phyloP scores from a whole-genome alignment of 495 filamentous ascomycete species.

The Immersiella caudata region DNA sequence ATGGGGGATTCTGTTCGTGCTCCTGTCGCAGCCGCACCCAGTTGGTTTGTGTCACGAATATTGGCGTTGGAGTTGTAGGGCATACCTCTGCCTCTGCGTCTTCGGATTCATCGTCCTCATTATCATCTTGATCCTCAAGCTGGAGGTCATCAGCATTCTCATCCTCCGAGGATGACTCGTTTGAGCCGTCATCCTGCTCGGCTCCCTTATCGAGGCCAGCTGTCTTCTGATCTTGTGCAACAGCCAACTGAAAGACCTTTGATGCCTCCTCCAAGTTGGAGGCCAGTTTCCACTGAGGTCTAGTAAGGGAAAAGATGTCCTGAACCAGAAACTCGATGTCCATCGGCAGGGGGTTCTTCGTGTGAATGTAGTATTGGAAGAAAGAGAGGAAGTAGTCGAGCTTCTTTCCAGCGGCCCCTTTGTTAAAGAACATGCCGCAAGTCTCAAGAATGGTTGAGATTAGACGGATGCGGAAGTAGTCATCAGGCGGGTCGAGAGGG shows the following conservation, averaged over 20 bases:
- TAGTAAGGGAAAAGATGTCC: slow-evolving; percentile 79
- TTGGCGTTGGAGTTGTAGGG: not conserved
- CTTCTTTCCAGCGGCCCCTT: slow-evolving; percentile 92
- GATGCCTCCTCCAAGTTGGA: slow-evolving; percentile 81
- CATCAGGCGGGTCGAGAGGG: slow-evolving; percentile 82
- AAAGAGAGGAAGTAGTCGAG: slow-evolving; percentile 97
- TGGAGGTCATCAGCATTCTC: slow-evolving; percentile 56
- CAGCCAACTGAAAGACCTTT: slow-evolving; percentile 80
- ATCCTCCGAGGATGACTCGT: slow-evolving; percentile 66
- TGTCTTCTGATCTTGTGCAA: slow-evolving; percentile 84
- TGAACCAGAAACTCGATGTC: slow-evolving; percentile 97
- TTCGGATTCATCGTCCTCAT: slow-evolving; percentile 49
- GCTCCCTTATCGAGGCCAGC: slow-evolving; percentile 65
- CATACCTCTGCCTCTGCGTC: slow-evolving; percentile 57
- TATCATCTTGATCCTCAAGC: slow-evolving; percentile 41
- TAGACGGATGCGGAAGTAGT: slow-evolving; percentile 92
- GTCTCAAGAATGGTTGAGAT: slow-evolving; percentile 90
- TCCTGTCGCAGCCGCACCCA: slow-evolving; percentile 41
- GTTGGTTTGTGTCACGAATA: slow-evolving; percentile 18
- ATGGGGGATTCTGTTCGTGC: slow-evolving; percentile 46
- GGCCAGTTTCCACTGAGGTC: slow-evolving; percentile 90
- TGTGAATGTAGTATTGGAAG: slow-evolving; percentile 95
- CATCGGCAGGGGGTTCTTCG: slow-evolving; percentile 93
- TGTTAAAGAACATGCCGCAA: slow-evolving; percentile 94
- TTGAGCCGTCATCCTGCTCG: slow-evolving; percentile 71